Conservation (phyloP, 73 alveolate species). For the Paramecium primaurelia region DNA sequence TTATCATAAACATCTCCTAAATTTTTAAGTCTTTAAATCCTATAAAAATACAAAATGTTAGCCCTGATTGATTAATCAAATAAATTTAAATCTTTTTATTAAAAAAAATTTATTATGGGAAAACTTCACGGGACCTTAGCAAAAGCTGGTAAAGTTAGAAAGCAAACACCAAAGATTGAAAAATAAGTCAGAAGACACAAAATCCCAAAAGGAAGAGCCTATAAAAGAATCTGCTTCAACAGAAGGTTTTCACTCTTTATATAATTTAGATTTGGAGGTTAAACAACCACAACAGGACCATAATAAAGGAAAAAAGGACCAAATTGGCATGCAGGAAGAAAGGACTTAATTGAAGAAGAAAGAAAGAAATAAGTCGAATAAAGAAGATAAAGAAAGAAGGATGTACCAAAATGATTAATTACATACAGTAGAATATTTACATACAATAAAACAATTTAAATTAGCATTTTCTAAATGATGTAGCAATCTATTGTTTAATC, state of each 20-base stretch:
- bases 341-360: constrained; percentile 58
- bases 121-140: constrained; percentile 65
- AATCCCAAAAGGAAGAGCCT: constrained; percentile 93
- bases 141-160: constrained; percentile 67
- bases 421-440: neutral
- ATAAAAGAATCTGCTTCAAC: constrained; percentile 92
- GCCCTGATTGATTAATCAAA: neutral
- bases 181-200: constrained; percentile 90
- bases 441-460: neutral
- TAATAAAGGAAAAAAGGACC: constrained; percentile 59
- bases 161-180: constrained; percentile 72
- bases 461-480: neutral
- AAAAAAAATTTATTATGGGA: constrained; percentile 43
- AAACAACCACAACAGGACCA: neutral
- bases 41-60: neutral
- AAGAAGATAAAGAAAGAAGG: constrained; percentile 23
- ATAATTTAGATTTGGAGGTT: neutral
- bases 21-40: neutral
- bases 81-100: constrained; percentile 50
- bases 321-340: constrained; percentile 66
- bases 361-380: constrained; percentile 43
- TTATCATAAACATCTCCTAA: neutral
- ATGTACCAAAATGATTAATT: neutral
- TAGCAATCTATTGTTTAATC: neutral
- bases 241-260: constrained; percentile 68